phyloP scores from a whole-genome alignment of 2,329 filamentous ascomycete genomes.

The Lecanicillium sp. region DNA sequence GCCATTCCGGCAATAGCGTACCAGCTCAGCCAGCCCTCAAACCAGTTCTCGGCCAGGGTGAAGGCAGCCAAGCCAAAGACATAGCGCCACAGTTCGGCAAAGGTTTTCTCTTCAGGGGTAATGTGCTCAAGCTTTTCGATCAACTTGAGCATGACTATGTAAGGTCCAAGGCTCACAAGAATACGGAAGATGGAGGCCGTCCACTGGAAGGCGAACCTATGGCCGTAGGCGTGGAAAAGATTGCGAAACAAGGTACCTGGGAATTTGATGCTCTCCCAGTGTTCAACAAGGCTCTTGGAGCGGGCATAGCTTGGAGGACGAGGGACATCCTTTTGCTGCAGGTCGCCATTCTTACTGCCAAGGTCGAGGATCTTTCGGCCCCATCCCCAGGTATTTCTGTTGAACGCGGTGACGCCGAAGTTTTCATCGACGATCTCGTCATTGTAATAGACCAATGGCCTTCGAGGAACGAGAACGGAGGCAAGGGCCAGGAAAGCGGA shows the following conservation, averaged over 20 bases:
- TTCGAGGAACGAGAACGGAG: slow-evolving; percentile 52
- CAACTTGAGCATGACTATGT: slow-evolving; percentile 60
- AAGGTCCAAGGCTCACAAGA: slow-evolving; percentile 60
- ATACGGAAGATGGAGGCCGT: slow-evolving; percentile 44
- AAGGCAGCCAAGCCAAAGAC: slow-evolving; percentile 55
- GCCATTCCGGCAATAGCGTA: slow-evolving; percentile 54
- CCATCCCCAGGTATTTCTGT: slow-evolving; percentile 61
- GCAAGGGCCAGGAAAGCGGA: slow-evolving; percentile 37
- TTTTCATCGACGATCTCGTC: slow-evolving; percentile 55
- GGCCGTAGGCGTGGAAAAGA: slow-evolving; percentile 50
- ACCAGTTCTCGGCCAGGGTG: slow-evolving; percentile 49
- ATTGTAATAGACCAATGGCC: slow-evolving; percentile 57
- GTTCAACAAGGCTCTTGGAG: slow-evolving; percentile 39
- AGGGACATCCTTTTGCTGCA: slow-evolving; percentile 57
- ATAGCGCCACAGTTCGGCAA: slow-evolving; percentile 56
- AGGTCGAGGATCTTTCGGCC: slow-evolving; percentile 43
- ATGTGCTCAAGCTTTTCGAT: slow-evolving; percentile 56
- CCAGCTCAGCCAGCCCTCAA: slow-evolving; percentile 63
- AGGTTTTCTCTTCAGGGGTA: slow-evolving; percentile 33
- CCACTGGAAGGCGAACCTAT: slow-evolving; percentile 51
- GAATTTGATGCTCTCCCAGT: slow-evolving; percentile 40
- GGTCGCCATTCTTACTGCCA: slow-evolving; percentile 48
- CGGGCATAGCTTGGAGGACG: slow-evolving; percentile 49
- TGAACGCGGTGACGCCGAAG: slow-evolving; percentile 52
- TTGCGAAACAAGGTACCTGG: slow-evolving; percentile 51